Base-by-base conservation (phyloP, 1,139 yeast species). In the Debaryomyces robertsiae region DNA sequence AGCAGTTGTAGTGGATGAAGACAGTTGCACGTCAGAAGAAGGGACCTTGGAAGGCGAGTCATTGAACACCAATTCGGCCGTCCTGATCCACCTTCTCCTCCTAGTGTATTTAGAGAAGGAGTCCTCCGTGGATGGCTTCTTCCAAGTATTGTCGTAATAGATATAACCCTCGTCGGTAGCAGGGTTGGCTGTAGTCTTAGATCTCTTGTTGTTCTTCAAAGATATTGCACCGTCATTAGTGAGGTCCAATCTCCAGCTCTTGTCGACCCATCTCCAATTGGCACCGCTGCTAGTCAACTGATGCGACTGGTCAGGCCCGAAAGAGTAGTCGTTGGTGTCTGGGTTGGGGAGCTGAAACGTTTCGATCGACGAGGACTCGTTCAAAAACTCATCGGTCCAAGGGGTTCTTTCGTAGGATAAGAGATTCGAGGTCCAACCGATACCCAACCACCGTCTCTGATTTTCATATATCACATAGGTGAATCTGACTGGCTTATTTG, bases 361-460 rank as follows among this genome's bases (percentile, higher is more conserved):
- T 5, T 84, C 93, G 17, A 91, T 84, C 4, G 91, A 73, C 3
- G 85, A 81, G 1, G 91, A 79, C 57, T 90, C 96, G 60, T 91
- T 91, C 46, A 90, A 71, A 55, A 90, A 90, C 61, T 91, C 97
- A 61, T 93, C 98, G 0, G 98, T 91, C 97, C 97, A 93, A 2
- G 97, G 85, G 0, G 96, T 82, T 56, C 98, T 77, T 62, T 93
- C 98, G 60, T 93, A 93, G 27, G 95, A 84, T 46, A 93, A 72
- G 58, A 93, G 73, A 57, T 90, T 90, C 6, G 94, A 74, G 0
- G 98, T 91, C 98, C 98, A 93, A 9, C 98, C 98, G 54, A 93
- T 88, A 9, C 98, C 98, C 34, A 93, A 73, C 98, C 98, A 93
- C 54, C 95, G 82, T 57, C 98, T 81, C 65, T 93, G 98, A 61